These are phyloP conservation scores for Daldinia childiae DNA, from an alignment of 495 filamentous ascomycete species.

Conservation along the genomic window DNA sequence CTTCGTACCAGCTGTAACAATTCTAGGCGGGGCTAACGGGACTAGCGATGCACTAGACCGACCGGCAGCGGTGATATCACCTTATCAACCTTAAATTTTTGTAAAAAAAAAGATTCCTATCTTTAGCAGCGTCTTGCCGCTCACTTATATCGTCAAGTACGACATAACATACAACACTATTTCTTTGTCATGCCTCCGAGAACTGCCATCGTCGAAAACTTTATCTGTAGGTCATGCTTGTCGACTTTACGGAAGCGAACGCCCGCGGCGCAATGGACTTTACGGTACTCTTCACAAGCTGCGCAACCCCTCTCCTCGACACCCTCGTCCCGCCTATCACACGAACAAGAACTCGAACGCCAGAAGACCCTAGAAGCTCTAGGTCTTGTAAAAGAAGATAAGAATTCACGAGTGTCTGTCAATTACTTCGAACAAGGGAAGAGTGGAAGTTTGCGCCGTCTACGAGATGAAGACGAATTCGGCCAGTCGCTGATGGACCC, in stretches of 20 bases:
- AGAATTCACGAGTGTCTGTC: conserved; percentile 36
- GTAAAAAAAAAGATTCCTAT: conserved; percentile 18
- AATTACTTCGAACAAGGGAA: conserved; percentile 59
- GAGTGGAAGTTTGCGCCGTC: conserved; percentile 46
- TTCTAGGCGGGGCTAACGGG: conserved; percentile 12
- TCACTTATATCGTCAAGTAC: conserved; percentile 2
- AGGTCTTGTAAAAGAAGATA: conserved; percentile 32
- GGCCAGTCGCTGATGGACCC: conserved; percentile 46
- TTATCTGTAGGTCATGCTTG: conserved; percentile 52
- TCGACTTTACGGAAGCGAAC: conserved; percentile 41
- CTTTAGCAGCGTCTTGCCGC: conserved; percentile 17
- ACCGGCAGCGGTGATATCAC: conserved; percentile 29
- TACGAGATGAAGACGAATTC: conserved; percentile 52
- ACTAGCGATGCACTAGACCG: conserved; percentile 16
- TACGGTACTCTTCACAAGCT: conserved; percentile 40
- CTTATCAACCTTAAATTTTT: conserved; percentile 38
- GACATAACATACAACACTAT: neutral
- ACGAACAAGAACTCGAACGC: conserved; percentile 41
- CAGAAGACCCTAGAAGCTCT: conserved; percentile 38
- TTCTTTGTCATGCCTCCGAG: conserved; percentile 48
- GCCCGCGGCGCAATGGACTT: conserved; percentile 37
- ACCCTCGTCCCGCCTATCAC: conserved; percentile 26
- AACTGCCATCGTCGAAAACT: conserved; percentile 45
- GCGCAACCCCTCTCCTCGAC: conserved; percentile 22
- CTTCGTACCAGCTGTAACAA: too few relatives aligned